Conservation (phyloP, 208 protist species). For the Crithidia expoeki region DNA sequence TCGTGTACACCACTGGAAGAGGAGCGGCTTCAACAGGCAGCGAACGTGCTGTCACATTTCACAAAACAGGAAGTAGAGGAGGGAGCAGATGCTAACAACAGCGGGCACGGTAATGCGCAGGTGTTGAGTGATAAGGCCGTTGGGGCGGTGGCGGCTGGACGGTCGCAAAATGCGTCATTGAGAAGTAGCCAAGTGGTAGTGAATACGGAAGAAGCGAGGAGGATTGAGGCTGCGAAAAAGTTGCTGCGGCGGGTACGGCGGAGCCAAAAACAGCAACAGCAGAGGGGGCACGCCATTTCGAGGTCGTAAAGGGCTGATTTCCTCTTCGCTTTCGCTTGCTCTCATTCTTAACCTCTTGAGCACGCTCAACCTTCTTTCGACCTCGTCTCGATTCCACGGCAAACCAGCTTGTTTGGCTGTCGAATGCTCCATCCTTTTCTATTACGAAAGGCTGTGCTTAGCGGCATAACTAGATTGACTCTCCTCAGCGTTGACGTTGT, state of each 20-base stretch:
- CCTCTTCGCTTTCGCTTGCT: no score
- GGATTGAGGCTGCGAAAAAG: slow-evolving; percentile 22
- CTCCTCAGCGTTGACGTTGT: no score
- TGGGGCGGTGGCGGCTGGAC: not conserved
- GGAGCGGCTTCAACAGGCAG: slow-evolving; percentile 3
- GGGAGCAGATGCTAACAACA: not conserved
- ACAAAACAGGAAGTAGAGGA: no score
- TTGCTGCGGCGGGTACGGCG: slow-evolving; percentile 29
- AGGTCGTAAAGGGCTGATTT: no score
- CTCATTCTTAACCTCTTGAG: no score
- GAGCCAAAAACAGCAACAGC: not conserved
- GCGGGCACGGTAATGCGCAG: not conserved
- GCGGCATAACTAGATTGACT: no score
- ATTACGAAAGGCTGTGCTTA: no score
- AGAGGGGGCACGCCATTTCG: not conserved
- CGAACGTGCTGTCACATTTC: not conserved
- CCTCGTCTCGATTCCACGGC: no score
- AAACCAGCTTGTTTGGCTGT: no score
- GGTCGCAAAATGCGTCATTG: not conserved
- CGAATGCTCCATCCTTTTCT: no score
- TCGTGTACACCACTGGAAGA: slow-evolving; percentile 1
- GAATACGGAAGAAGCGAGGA: slow-evolving; percentile 13
- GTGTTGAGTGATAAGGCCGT: not conserved
- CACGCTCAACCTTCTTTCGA: no score
- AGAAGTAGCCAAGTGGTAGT: not conserved